Evolutionary conservation across 2,329 filamentous ascomycete species (phyloP), one percentile per base, ranked within the genome.

Genomic region (Fusarium sp.): DNA sequence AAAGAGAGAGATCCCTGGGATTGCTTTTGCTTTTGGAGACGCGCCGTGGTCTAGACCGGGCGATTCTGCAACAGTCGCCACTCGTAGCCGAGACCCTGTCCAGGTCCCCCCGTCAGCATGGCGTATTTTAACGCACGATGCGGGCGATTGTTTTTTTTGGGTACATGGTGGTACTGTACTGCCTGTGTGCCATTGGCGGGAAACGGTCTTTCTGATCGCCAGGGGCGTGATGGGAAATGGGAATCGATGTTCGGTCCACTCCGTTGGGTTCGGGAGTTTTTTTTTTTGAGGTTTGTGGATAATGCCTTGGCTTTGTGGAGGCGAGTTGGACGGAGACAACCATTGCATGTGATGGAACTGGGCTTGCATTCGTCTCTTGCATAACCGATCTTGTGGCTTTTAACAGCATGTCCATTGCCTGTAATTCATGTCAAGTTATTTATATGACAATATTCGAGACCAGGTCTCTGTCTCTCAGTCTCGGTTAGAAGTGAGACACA

Each of bases 61-160:
- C 56, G 56, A 59, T 40, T 59, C 56, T 59, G 56, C 56, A 59
- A 14, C 47, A 37, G 54, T 22, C 33, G 54, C 33, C 54, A 37
- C 52, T 20, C 20, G 3, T 10, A 37, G 30, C 22, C 32, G 32
- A 57, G n/a, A 37, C 47, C 27, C 47, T 30, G 45, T 14, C 45
- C 15, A 30, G 45, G 45, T 50, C 14, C 25, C 43, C 45, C 47
- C 47, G 47, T 52, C 47, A 52, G 47, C 47, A 52, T 32, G 47
- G 47, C 47, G 47, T 52, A 52, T 50, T 27, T 52, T n/a, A 6
- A 32, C 47, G 47, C 27, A 32, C 30, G 47, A 52, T n/a, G 47
- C 17, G 27, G 27, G 47, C 25, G 6, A 52, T 30, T 27, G 25
- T 27, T 27, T 27, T 27, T 30, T 52, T 30, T 9, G 27, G 10